Base-by-base conservation (phyloP, 441 rosid species). In the Omphalea diandra region DNA sequence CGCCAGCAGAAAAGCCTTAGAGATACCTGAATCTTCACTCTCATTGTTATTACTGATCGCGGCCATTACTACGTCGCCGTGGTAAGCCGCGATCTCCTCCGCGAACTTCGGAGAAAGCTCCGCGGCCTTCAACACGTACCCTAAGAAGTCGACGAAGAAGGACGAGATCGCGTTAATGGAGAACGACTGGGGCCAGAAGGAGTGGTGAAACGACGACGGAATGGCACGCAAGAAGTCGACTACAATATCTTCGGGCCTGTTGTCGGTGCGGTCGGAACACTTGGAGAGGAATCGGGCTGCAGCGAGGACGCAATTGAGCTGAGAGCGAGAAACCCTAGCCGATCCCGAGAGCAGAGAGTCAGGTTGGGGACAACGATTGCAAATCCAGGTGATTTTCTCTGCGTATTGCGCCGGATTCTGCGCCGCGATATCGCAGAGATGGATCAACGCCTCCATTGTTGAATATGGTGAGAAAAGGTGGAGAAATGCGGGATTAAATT, bases 111-210 rank as follows among this genome's bases (percentile, higher is more conserved):
- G 79, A 3, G 87, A 87, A 26, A 77, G 55, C 29, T 82, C 83
- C 1, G 87, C 79, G 10, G 89, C 82, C 32, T 82, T 79, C 15
- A 87, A 76, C 46, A 89, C 76, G 69, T 93, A 90, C 2, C 76
- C 81, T 17, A 95, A 57, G 76, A 93, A 93, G 73, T 90, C 97
- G 20, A 65, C 77, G 69, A 76, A 91, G 57, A 93, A 95, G 0
- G 84, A 71, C 20, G 91, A 82, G 63, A 88, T 84, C 63, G 84
- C 73, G 54, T 83, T 91, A 67, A 27, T 38, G 40, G 75, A 73
- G 74, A 81, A 87, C 20, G 98, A 90, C 67, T 88, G 96, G 46
- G 98, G 99, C 99, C 99, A 95, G 62, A 89, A 95, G 0, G 90
- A 83, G 46, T 75, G 86, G 5, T 69, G 70, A 68, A 95, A 95